These are phyloP conservation scores for Meira miltonrushii DNA, from an alignment of 1,284 basidiomycete genomes.

Conservation along the genomic window DNA sequence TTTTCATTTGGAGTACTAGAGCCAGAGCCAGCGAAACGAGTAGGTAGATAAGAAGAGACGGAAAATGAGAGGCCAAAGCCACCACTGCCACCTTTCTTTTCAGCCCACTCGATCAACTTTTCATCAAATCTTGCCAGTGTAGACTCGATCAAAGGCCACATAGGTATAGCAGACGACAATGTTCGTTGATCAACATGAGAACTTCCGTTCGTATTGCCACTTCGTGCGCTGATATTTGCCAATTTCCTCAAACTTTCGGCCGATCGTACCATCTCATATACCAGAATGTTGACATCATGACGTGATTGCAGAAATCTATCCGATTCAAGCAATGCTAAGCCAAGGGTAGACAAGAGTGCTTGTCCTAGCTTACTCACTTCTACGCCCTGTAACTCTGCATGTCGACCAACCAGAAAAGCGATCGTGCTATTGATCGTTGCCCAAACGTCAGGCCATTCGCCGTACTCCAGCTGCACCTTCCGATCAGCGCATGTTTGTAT, in stretches of 20 bases:
- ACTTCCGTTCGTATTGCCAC: too few relatives aligned
- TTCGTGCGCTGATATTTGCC: not conserved
- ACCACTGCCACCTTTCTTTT: too few relatives aligned
- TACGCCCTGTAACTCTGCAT: conserved; percentile 1
- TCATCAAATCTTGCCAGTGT: too few relatives aligned
- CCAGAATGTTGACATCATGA: conserved; percentile 4
- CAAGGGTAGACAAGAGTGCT: conserved; percentile 6
- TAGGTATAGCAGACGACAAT: not conserved
- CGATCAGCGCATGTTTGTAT: not conserved
- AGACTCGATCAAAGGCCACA: too few relatives aligned
- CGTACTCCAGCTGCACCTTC: not conserved
- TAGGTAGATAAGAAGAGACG: too few relatives aligned
- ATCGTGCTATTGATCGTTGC: not conserved
- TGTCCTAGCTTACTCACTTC: conserved; percentile 3
- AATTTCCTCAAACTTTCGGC: conserved; percentile 3
- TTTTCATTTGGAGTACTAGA: not conserved
- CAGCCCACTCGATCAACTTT: too few relatives aligned
- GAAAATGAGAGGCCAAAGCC: too few relatives aligned
- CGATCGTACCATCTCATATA: conserved; percentile 3
- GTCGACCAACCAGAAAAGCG: conserved; percentile 4
- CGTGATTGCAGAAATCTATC: not conserved
- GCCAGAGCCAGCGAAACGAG: too few relatives aligned
- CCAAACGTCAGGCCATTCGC: conserved; percentile 7
- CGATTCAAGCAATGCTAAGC: conserved; percentile 7
- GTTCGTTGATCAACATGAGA: not conserved